These are phyloP conservation scores for Sordariomycetes sp. DNA, from an alignment of 2,329 filamentous ascomycete species.

Conservation along the genomic window DNA sequence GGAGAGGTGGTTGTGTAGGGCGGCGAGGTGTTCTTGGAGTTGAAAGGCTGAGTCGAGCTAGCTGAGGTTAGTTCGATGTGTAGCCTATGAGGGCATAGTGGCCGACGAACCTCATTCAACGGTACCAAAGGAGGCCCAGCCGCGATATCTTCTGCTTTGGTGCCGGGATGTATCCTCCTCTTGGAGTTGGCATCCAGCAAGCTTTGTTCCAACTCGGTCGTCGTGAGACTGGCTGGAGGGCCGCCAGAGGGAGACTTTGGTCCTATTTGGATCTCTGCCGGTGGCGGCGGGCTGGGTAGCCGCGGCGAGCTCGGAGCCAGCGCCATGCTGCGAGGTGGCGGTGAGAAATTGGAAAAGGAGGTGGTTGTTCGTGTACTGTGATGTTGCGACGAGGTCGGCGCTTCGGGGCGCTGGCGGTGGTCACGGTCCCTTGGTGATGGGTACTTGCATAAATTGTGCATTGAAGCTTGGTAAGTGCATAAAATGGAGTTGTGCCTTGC, in stretches of 20 bases:
- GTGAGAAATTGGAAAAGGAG: background rate
- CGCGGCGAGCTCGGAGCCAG: slow-evolving; percentile 73
- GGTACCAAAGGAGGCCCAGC: slow-evolving; percentile 83
- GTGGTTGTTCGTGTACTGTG: background rate
- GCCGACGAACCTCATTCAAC: slow-evolving; percentile 62
- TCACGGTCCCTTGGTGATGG: background rate
- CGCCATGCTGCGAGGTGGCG: slow-evolving; percentile 32
- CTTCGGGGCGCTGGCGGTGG: background rate
- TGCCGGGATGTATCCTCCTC: slow-evolving; percentile 84
- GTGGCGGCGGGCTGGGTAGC: slow-evolving; percentile 87
- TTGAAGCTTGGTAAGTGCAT: background rate
- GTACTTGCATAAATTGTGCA: background rate
- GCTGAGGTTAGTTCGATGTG: background rate
- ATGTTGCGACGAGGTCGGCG: slow-evolving; percentile 6
- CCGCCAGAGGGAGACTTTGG: slow-evolving; percentile 65
- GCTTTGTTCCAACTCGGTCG: slow-evolving; percentile 52
- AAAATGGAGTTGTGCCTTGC: background rate
- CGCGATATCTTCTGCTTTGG: slow-evolving; percentile 86
- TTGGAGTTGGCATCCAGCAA: slow-evolving; percentile 65
- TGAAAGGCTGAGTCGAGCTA: slow-evolving; percentile 97
- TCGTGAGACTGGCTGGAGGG: slow-evolving; percentile 41
- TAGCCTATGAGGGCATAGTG: no score
- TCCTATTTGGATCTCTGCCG: slow-evolving; percentile 87
- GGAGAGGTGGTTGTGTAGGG: slow-evolving; percentile 77
- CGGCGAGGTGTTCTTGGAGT: slow-evolving; percentile 92